Conservation (phyloP, 176 grass and related monocot species). For the Metroxylon sagu region DNA sequence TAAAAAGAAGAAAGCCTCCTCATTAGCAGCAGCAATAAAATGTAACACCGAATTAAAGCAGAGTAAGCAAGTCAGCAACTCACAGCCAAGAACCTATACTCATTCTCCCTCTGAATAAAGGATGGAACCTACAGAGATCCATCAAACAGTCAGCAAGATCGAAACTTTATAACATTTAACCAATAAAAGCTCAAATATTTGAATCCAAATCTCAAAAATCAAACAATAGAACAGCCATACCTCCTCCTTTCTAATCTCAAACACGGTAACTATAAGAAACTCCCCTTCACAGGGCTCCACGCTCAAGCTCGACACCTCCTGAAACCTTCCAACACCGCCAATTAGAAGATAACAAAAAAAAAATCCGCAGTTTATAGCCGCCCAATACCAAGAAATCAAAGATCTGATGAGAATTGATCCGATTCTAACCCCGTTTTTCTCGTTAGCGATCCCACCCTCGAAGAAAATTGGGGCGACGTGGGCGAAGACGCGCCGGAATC, state of each 20-base stretch:
- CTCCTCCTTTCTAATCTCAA: constrained; percentile 79
- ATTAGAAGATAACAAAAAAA: constrained; percentile 12
- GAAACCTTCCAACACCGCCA: constrained; percentile 18
- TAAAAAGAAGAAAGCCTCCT: not conserved
- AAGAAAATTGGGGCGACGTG: constrained; percentile 86
- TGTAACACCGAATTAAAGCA: constrained; percentile 12
- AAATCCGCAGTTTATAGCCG: not conserved
- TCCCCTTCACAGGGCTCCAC: constrained; percentile 57
- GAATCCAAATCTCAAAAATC: not conserved
- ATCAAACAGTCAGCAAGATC: not conserved
- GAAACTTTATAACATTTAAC: not conserved
- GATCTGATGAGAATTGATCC: constrained; percentile 6
- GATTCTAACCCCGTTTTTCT: constrained; percentile 30
- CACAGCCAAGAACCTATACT: constrained; percentile 88
- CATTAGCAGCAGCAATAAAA: not conserved
- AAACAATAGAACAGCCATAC: constrained; percentile 9
- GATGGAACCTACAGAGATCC: constrained; percentile 48
- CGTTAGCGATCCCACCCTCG: constrained; percentile 69
- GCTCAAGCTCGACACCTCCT: constrained; percentile 90
- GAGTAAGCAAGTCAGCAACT: constrained; percentile 5
- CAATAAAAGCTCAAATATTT: not conserved
- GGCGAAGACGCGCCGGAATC: constrained; percentile 87
- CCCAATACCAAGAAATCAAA: not conserved
- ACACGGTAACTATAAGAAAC: constrained; percentile 66
- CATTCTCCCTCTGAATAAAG: constrained; percentile 85